Percentiles rank a stretch among this genome's conserved stretches.
These are phyloP conservation scores for Tuber melanosporum DNA, from an alignment of 495 filamentous ascomycete genomes.

Conservation along the genomic window DNA sequence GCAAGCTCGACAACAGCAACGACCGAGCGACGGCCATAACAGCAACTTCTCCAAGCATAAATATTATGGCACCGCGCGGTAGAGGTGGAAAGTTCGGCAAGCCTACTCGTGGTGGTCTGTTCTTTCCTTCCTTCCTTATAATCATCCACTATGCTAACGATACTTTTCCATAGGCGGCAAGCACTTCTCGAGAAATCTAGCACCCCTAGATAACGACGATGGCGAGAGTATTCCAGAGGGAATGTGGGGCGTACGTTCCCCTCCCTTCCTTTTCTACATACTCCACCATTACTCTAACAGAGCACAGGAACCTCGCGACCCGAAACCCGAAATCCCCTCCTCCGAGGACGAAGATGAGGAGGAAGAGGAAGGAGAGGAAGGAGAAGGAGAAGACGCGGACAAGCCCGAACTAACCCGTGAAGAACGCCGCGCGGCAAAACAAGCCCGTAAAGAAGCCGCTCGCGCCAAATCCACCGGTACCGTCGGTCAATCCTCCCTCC, in stretches of 20 bases:
- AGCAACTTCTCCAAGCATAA: constrained; percentile 1
- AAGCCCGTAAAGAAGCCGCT: constrained; percentile 86
- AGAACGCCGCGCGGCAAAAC: constrained; percentile 77
- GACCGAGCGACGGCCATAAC: neutral
- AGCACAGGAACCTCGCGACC: constrained; percentile 49
- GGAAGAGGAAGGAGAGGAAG: constrained; percentile 50
- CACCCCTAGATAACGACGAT: constrained; percentile 70
- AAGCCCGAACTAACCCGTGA: constrained; percentile 65
- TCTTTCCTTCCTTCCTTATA: neutral
- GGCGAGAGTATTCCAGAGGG: constrained; percentile 60
- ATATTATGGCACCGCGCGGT: constrained; percentile 57
- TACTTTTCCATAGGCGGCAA: constrained; percentile 62
- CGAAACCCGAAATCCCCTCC: constrained; percentile 45
- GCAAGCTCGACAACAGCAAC: neutral
- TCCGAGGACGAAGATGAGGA: constrained; percentile 50
- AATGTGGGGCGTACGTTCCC: constrained; percentile 65
- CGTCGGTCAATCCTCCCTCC: constrained; percentile 75
- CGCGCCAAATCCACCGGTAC: constrained; percentile 58
- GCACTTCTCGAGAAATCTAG: constrained; percentile 83
- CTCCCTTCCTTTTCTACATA: constrained; percentile 3
- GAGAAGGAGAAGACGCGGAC: constrained; percentile 49
- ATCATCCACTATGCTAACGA: constrained; percentile 7
- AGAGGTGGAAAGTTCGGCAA: constrained; percentile 76
- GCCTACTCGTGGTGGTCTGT: constrained; percentile 78
- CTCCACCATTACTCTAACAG: neutral